Evolutionary conservation across 768 basidiomycete genomes (phyloP), one percentile per base, ranked within the genome.

Genomic region (Pulveroboletus sp.): DNA sequence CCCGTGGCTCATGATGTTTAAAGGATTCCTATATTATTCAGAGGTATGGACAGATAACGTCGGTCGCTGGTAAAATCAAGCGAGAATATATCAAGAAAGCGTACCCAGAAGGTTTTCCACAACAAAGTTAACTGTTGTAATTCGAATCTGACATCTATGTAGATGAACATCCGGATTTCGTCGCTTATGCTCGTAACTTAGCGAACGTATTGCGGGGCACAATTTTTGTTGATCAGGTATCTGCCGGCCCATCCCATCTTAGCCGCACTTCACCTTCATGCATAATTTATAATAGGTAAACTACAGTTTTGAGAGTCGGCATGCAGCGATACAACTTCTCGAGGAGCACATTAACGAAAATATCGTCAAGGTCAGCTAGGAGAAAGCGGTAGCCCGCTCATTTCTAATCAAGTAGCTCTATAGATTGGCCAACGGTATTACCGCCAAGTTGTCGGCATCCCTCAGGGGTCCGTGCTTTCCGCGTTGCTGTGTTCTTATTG

Each of bases 391-490:
- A 19, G 9, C 12, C 12, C 21, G 21, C 17, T 25, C 3, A 17
- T 55, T 40, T 51, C 33, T 36, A 36, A 52, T 29, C 33, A 27
- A 33, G 21, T 29, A 14, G 12, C 27, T 7, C 37, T 32, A 19
- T 55, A 95, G 92, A 93, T 97, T 44, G 90, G 88, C 2, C 58
- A 70, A n/a, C 68, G 78, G 35, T 91, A 86, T 61, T 95, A 87
- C 63, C 82, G 87, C 12, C 97, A 99, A 66, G 80, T 78, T n/a
- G 80, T 90, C 24, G 97, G 97, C 3, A 99, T 99, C 20, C 95
- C 97, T 1, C 97, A 99, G 67, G 97, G 97, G 19, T 97, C 94
- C 3, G 82, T 94, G n/a, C 70, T 98, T n/a, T 97, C 94, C 7
- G 79, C 88, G 0, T 62, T 98, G n/a, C 71, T 99, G 2, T 99